Evolutionary conservation across 495 filamentous ascomycete genomes (phyloP).

Genomic region (Daldinia bambusicola): DNA sequence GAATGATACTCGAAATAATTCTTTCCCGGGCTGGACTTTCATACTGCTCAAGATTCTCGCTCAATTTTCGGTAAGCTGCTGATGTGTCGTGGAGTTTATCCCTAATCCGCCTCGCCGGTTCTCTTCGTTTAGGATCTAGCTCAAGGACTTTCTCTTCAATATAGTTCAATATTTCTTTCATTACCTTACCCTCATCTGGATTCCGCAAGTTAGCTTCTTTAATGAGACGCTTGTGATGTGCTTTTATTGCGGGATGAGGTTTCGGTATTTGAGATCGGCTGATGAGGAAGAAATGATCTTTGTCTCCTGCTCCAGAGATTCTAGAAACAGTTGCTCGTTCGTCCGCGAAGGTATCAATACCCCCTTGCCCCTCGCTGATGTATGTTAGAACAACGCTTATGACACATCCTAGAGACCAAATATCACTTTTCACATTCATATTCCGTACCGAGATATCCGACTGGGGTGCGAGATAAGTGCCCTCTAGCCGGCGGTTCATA

Average conservation of each 20-base stretch:
- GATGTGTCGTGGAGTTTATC: constrained; percentile 24
- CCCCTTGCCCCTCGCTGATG: constrained; percentile 46
- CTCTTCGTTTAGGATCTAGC: constrained; percentile 28
- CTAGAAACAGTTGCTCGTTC: constrained; percentile 18
- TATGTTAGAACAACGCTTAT: constrained; percentile 52
- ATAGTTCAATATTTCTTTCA: constrained; percentile 37
- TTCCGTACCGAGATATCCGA: constrained; percentile 33
- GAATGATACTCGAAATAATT: not conserved
- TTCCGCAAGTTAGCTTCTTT: constrained; percentile 36
- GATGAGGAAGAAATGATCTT: constrained; percentile 50
- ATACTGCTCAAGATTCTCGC: not conserved
- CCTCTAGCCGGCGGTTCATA: constrained; percentile 38
- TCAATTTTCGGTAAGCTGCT: not conserved
- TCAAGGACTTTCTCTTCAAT: constrained; percentile 36
- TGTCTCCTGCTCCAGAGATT: constrained; percentile 34
- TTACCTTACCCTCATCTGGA: constrained; percentile 34
- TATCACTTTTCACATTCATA: constrained; percentile 50
- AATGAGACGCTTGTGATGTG: constrained; percentile 45
- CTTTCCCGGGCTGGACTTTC: not conserved
- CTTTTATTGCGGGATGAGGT: constrained; percentile 42
- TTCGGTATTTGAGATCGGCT: constrained; percentile 29
- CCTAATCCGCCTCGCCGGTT: constrained; percentile 27
- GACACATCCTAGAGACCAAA: constrained; percentile 54
- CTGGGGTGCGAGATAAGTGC: constrained; percentile 52
- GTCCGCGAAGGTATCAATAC: constrained; percentile 45